A percentile compares a stretch with the other conserved stretches of the same genome.
Evolutionary conservation across 169 alveolate species (phyloP).

Genomic region (Neospora caninum): DNA sequence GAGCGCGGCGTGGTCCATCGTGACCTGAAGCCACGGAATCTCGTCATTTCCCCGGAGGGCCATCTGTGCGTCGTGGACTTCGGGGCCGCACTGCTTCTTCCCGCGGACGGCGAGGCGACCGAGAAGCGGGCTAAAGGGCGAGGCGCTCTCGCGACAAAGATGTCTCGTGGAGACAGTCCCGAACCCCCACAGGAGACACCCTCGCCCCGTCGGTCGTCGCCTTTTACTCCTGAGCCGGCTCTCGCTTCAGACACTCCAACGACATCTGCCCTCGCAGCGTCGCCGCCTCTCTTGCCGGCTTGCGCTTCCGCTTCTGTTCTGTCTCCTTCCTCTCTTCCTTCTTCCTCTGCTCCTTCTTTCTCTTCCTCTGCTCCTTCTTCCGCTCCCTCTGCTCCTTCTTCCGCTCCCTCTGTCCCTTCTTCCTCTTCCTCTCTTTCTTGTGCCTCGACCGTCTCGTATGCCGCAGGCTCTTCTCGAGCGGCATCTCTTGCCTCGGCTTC

Average conservation of each 20-base stretch:
- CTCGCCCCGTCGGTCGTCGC: too few species aligned
- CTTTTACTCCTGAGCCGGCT: too few species aligned
- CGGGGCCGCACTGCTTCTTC: slow-evolving; percentile 72
- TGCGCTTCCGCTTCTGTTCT: too few species aligned
- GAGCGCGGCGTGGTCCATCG: slow-evolving; percentile 77
- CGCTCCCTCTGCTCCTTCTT: not conserved
- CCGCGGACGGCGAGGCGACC: not conserved
- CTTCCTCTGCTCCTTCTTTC: not conserved
- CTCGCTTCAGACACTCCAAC: too few species aligned
- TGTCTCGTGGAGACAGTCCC: too few species aligned
- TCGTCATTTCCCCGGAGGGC: slow-evolving; percentile 86
- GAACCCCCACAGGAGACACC: too few species aligned
- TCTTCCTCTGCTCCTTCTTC: not conserved
- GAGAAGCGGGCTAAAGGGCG: too few species aligned
- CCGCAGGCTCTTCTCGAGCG: too few species aligned
- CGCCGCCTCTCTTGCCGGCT: too few species aligned
- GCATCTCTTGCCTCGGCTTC: too few species aligned
- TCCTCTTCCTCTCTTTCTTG: not conserved
- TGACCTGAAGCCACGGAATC: slow-evolving; percentile 91
- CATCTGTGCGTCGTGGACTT: slow-evolving; percentile 88
- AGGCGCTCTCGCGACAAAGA: too few species aligned
- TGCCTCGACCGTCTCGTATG: not conserved
- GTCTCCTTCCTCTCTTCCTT: not conserved
- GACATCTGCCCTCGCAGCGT: too few species aligned
- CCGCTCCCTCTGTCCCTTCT: not conserved